Evolutionary conservation across 2,329 filamentous ascomycete genomes (phyloP), one percentile per base, ranked within the genome.

Genomic region (Trichoderma lentiforme): DNA sequence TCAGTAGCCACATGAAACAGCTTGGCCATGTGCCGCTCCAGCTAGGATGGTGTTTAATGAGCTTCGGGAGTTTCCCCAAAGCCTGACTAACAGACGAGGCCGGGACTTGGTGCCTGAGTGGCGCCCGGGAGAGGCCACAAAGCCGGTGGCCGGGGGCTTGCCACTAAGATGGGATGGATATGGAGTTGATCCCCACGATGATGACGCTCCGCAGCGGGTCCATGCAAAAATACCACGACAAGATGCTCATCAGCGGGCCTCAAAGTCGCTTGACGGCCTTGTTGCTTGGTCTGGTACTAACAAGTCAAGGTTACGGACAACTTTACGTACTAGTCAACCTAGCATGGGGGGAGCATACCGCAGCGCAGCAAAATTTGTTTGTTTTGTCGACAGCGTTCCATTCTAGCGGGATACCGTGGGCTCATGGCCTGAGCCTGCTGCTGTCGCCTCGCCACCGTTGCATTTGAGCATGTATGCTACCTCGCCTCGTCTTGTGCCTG

Each of bases 71-170:
- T 51, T 69, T 67, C 53, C 26, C 36, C 66, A 51, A 68, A n/a
- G 66, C 66, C 47, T 69, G 66, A 62, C 67, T 53, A 70, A 62
- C 32, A 57, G 51, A 36, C 28, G 39, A 70, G 53, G n/a, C 67
- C 67, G 57, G 67, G 67, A 70, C 67, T 61, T 70, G 67, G 67
- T 71, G 68, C 68, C 68, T 71, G 60, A 43, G 68, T 71, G 68
- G 68, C 68, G 68, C 68, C 56, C 68, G 68, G 68, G 68, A 71
- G 68, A 63, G 58, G 24, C 68, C 63, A 28, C 67, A 43, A 64
- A 71, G 68, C 58, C 68, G 58, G 60, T 18, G 58, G 58, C 60
- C 24, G 60, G 60, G 57, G 60, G 62, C 26, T 36, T 26, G 58
- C 60, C 60, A 57, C 30, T 63, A 58, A 64, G 53, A 63, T 64